Evolutionary conservation across 1,139 yeast species (phyloP).

Genomic region (Candida tropicalis): DNA sequence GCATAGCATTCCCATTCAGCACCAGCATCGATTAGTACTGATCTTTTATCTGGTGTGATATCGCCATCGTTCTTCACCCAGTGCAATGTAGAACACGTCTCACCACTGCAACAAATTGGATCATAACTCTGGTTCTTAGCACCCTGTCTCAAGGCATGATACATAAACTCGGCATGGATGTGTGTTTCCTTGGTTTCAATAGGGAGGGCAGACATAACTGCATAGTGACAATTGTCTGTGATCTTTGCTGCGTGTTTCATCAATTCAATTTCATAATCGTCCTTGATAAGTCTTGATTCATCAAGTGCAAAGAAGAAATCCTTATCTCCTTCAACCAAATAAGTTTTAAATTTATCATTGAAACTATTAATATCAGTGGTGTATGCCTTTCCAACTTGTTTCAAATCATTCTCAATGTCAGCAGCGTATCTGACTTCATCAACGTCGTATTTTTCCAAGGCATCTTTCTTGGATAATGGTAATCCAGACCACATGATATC

Average conservation of each 20-base stretch:
- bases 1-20: slow-evolving; percentile 96
- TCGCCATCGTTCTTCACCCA: slow-evolving; percentile 83
- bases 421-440: slow-evolving; percentile 72
- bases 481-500: slow-evolving; percentile 97
- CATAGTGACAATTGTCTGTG: slow-evolving; percentile 84
- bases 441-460: slow-evolving; percentile 67
- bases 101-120: slow-evolving; percentile 95
- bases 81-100: slow-evolving; percentile 88
- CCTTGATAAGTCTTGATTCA: slow-evolving; percentile 84
- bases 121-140: slow-evolving; percentile 87
- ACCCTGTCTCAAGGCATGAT: slow-evolving; percentile 93
- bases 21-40: slow-evolving; percentile 91
- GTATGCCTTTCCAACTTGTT: slow-evolving; percentile 20
- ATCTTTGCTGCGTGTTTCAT: slow-evolving; percentile 81
- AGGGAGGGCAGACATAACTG: slow-evolving; percentile 91
- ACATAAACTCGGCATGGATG: slow-evolving; percentile 91
- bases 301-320: slow-evolving; percentile 76
- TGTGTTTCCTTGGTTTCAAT: slow-evolving; percentile 88
- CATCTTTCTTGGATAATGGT: slow-evolving; percentile 73
- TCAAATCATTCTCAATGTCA: slow-evolving; percentile 27
- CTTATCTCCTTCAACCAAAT: slow-evolving; percentile 42
- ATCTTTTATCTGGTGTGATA: slow-evolving; percentile 50
- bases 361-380: slow-evolving; percentile 50
- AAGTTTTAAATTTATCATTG: slow-evolving; percentile 31
- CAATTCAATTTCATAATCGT: slow-evolving; percentile 72